phyloP scores from a whole-genome alignment of 805 yeast genomes.

The Candida stauntonica region DNA sequence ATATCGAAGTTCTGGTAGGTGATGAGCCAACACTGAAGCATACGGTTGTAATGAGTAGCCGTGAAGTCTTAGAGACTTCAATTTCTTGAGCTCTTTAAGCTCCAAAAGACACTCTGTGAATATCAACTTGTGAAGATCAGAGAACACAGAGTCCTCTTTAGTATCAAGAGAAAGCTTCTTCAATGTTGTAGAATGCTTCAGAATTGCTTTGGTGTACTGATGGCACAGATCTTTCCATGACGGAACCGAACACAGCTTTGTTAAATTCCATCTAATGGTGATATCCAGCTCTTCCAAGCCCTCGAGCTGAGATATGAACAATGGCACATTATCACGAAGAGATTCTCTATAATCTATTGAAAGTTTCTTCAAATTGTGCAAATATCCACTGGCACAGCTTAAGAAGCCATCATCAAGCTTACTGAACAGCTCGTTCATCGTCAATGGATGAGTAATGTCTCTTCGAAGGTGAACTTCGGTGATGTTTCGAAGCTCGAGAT shows the following conservation, averaged over 20 bases:
- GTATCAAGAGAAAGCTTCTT: conserved; percentile 37
- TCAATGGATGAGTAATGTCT: conserved; percentile 11
- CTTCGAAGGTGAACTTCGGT: conserved; percentile 32
- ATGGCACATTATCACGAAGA: conserved; percentile 36
- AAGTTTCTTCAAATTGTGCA: conserved; percentile 28
- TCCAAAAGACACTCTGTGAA: conserved; percentile 21
- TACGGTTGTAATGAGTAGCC: conserved; percentile 30
- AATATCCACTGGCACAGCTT: conserved; percentile 23
- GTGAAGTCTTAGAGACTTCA: conserved; percentile 40
- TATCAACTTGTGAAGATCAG: conserved; percentile 30
- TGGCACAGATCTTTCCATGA: conserved; percentile 24
- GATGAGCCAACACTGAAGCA: conserved; percentile 26
- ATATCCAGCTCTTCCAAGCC: conserved; percentile 36
- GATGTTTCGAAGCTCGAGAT: conserved; percentile 32
- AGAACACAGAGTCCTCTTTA: conserved; percentile 34
- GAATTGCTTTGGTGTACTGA: conserved; percentile 18
- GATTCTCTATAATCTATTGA: conserved; percentile 40
- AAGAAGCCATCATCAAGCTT: conserved; percentile 27
- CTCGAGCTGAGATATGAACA: conserved; percentile 28
- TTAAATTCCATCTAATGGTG: conserved; percentile 36
- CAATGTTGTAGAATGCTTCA: conserved; percentile 23
- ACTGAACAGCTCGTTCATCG: conserved; percentile 14
- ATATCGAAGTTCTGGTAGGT: conserved; percentile 27
- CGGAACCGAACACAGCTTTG: conserved; percentile 25
- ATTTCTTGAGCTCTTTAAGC: conserved; percentile 19